phyloP scores from a whole-genome alignment of 2,329 filamentous ascomycete genomes.

The Cercospora brassicicola region DNA sequence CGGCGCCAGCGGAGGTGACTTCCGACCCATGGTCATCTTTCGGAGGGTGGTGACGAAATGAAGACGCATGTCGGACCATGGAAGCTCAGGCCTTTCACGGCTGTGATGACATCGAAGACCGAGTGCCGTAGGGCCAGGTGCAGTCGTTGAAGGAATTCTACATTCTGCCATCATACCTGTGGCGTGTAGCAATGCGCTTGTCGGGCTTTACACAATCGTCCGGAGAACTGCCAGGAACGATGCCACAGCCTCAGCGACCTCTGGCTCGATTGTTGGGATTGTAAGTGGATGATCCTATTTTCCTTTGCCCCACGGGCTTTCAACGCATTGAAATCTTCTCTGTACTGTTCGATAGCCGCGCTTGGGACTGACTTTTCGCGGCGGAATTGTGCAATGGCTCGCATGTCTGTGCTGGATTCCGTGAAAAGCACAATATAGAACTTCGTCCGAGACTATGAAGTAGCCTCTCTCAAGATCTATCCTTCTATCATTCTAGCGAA shows the following conservation, averaged over 20 bases:
- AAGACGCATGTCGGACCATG: neutral
- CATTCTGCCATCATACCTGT: neutral
- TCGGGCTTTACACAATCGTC: neutral
- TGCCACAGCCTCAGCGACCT: neutral
- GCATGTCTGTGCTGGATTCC: neutral
- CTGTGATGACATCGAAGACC: neutral
- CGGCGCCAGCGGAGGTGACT: slow-evolving; percentile 38
- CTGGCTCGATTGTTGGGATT: neutral
- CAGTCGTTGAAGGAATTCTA: neutral
- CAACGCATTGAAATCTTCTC: neutral
- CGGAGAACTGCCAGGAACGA: neutral
- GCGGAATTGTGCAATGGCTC: neutral
- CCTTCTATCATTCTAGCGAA: neutral
- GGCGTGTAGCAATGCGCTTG: neutral
- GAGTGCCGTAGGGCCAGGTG: neutral
- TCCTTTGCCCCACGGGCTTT: neutral
- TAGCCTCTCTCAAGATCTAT: neutral
- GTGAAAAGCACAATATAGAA: neutral
- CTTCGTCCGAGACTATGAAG: neutral
- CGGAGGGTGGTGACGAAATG: neutral
- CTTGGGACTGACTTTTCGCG: neutral
- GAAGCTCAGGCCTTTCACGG: neutral
- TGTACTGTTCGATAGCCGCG: neutral
- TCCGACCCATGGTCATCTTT: slow-evolving; percentile 36
- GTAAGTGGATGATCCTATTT: neutral